Percentiles rank a stretch among this genome's conserved stretches.
Evolutionary conservation across 2,329 filamentous ascomycete species (phyloP).

Genomic region (Cladosporium sp.): DNA sequence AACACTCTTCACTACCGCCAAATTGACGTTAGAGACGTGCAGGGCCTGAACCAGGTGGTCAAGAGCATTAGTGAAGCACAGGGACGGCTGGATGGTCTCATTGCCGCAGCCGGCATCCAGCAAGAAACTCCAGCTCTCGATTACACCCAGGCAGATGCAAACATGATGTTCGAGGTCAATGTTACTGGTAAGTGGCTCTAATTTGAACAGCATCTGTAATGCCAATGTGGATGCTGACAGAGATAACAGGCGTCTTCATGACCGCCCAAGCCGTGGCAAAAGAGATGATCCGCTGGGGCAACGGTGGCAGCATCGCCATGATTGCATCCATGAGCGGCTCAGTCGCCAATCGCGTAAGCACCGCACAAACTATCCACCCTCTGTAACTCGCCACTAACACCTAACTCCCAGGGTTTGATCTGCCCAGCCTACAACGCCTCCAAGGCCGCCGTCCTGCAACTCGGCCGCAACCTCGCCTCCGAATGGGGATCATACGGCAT

Average conservation of each 20-base stretch:
- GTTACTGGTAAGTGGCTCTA: not conserved
- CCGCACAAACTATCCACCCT: not conserved
- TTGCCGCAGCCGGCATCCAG: constrained; percentile 72
- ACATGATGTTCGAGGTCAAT: constrained; percentile 60
- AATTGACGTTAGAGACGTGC: constrained; percentile 73
- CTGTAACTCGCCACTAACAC: not conserved
- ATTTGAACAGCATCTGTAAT: too few species aligned
- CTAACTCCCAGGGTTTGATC: constrained; percentile 53
- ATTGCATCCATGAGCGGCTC: constrained; percentile 62
- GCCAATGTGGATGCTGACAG: too few species aligned
- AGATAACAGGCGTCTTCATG: constrained; percentile 48
- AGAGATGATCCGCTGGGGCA: constrained; percentile 59
- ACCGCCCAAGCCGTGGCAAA: constrained; percentile 60
- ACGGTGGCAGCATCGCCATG: constrained; percentile 58
- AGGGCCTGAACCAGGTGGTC: constrained; percentile 63
- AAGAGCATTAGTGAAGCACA: constrained; percentile 64
- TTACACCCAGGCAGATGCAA: constrained; percentile 61
- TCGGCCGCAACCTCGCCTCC: constrained; percentile 64
- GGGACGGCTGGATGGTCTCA: constrained; percentile 72
- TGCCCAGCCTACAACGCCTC: constrained; percentile 70
- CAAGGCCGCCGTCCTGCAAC: constrained; percentile 70
- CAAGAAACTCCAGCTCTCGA: constrained; percentile 80
- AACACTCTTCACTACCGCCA: constrained; percentile 69
- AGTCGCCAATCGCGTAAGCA: constrained; percentile 58
- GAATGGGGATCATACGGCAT: constrained; percentile 73